Evolutionary conservation across 2,329 filamentous ascomycete genomes (phyloP).

Genomic region (Colletotrichum musicola): DNA sequence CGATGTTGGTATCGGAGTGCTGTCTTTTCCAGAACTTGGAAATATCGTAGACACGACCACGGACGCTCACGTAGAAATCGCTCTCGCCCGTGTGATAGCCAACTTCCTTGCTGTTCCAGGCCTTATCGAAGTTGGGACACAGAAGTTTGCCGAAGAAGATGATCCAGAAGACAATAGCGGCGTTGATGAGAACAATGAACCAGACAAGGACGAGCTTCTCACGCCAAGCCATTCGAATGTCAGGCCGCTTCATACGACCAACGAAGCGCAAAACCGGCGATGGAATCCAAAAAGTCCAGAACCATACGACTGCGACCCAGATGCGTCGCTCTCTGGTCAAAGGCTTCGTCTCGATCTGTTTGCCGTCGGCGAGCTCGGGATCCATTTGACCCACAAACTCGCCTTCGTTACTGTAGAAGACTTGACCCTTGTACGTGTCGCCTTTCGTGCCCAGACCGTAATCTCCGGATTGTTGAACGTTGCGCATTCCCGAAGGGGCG

Average conservation of each 20-base stretch:
- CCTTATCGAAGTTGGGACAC: slow-evolving; percentile 93
- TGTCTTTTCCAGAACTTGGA: slow-evolving; percentile 87
- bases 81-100: slow-evolving; percentile 75
- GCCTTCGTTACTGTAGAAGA: slow-evolving; percentile 80
- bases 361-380: slow-evolving; percentile 81
- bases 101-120: slow-evolving; percentile 81
- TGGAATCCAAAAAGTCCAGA: slow-evolving; percentile 93
- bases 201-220: slow-evolving; percentile 90
- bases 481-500: slow-evolving; percentile 67
- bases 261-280: slow-evolving; percentile 84
- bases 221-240: slow-evolving; percentile 97
- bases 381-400: slow-evolving; percentile 79
- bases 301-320: slow-evolving; percentile 89
- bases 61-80: slow-evolving; percentile 89
- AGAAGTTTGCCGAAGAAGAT: slow-evolving; percentile 85
- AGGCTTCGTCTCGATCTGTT: slow-evolving; percentile 78
- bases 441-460: slow-evolving; percentile 92
- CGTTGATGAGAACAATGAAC: slow-evolving; percentile 87
- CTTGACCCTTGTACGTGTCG: slow-evolving; percentile 79
- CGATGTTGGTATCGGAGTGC: slow-evolving; percentile 80
- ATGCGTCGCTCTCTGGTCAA: slow-evolving; percentile 74
- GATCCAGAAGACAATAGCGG: slow-evolving; percentile 89
- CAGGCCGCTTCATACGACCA: slow-evolving; percentile 96
- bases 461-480: slow-evolving; percentile 73
- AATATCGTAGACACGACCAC: slow-evolving; percentile 92